Base-by-base conservation (phyloP, 768 basidiomycete genomes). In the Lyophyllum shimeji region DNA sequence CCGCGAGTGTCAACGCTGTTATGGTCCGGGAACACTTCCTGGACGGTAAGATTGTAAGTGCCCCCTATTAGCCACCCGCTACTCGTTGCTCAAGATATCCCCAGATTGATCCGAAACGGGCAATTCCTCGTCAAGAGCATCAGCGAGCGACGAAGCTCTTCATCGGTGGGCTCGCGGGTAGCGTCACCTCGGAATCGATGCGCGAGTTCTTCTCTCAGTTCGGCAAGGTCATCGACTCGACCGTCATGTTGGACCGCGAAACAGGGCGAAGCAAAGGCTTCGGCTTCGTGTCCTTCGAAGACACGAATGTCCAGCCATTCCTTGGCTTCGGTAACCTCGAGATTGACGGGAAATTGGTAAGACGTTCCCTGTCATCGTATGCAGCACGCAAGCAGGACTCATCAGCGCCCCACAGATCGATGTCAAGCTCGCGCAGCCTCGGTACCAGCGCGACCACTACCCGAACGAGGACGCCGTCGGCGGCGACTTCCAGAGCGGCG, bases 31-130 rank as follows among this genome's bases (percentile, higher is more conserved):
- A 95, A 69, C 97, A 99, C 69, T 86, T 87, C 67, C 80, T 99
- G 23, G 97, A 99, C 69, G 97, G 97, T 54, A 98, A 98, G 79
- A 92, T 94, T 63, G 97, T 98, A 71, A 73, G 94, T 80, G 53
- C 45, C 60, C 55, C 63, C 40, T 57, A 43, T 48, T 52, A 46
- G 53, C 17, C 39, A 44, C 46, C 37, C 8, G 31, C 31, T 25
- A 20, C 23, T 27, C 31, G 40, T 39, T 43, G 43, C 57, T 44
- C n/a, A 50, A 47, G 37, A 12, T 51, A 33, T 34, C 20, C 7
- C 20, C 68, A 99, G 96, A 99, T 99, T 70, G 97, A 99, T 67
- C 97, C 97, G n/a, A 99, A 99, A 76, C 87, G 96, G 53, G 97
- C 97, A 1, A 97, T 98, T 61, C 97, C 97, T 9, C 83, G 95